Evolutionary conservation across 2,329 filamentous ascomycete genomes (phyloP), one percentile per base, ranked within the genome.

Genomic region (Xylariaceae sp.): DNA sequence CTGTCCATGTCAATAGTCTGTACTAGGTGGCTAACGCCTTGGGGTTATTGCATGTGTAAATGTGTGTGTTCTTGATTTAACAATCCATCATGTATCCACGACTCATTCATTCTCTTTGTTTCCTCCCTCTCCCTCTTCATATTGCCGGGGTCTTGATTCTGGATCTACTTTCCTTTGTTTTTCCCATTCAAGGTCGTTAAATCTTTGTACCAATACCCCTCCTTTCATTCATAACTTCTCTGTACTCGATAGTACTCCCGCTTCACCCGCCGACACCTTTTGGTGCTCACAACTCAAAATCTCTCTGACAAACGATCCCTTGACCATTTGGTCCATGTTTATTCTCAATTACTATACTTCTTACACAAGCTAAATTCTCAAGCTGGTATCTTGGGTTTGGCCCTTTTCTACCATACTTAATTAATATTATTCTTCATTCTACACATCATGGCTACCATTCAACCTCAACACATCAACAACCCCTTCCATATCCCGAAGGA

Each of bases 361-460:
- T 27, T 22, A 35, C 35, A 36, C 19, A 43, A 20, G 27, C 48
- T 49, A 34, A 53, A 59, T 17, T 42, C 54, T 47, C 54, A 53
- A 53, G 60, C 61, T 56, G 60, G 60, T 55, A 52, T 46, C 42
- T 59, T 53, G 58, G 57, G 51, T 46, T 47, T 52, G 54, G 47
- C 45, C 22, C 45, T 42, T 40, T 53, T 35, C 42, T n/a, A n/a
- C n/a, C n/a, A n/a, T n/a, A n/a, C n/a, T n/a, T n/a, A n/a, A n/a
- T 43, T 22, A 37, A 47, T 33, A 45, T 44, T 42, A 34, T 48
- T 45, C 50, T 45, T n/a, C 25, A 39, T 40, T 41, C 42, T 19
- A 39, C 44, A 43, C 42, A 58, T 17, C 35, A 64, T 64, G 61
- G 49, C 52, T 23, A 22, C 49, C 20, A 45, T 41, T 21, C 49